Conservation (phyloP, 2,329 filamentous ascomycete genomes). For the Verticillium tricorpus region DNA sequence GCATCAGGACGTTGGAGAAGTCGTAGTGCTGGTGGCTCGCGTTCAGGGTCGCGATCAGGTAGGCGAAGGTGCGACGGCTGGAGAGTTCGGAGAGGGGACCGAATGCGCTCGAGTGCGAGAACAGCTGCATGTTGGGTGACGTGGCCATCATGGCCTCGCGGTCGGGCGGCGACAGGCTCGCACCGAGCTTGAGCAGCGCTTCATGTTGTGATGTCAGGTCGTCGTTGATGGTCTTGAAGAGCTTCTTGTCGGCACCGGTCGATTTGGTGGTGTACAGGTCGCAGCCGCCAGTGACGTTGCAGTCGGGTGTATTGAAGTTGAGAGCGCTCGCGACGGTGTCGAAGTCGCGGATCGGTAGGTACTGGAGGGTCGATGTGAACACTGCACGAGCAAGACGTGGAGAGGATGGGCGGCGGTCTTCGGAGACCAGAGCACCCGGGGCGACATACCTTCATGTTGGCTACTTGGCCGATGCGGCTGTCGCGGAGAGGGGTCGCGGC, state of each 20-base stretch:
- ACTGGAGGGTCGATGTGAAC: constrained; percentile 49
- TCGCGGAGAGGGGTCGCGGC: neutral
- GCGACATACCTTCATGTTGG: neutral
- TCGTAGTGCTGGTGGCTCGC: constrained; percentile 90
- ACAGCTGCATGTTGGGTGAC: constrained; percentile 54
- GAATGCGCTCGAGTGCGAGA: constrained; percentile 86
- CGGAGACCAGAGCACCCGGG: neutral
- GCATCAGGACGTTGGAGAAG: constrained; percentile 87
- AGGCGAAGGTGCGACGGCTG: constrained; percentile 88
- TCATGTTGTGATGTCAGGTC: constrained; percentile 89
- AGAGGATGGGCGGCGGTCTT: neutral
- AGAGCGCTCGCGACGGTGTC: constrained; percentile 88
- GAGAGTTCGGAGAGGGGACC: constrained; percentile 84
- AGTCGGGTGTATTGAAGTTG: constrained; percentile 93
- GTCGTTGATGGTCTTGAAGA: constrained; percentile 93
- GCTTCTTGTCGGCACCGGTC: constrained; percentile 89
- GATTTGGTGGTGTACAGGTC: constrained; percentile 98
- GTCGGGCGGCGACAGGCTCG: constrained; percentile 80
- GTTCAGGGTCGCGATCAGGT: constrained; percentile 93
- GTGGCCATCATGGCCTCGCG: constrained; percentile 62
- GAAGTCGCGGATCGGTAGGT: constrained; percentile 84
- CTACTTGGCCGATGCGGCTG: neutral
- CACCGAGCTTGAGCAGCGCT: constrained; percentile 78
- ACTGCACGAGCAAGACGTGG: neutral
- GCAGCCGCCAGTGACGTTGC: constrained; percentile 87